A percentile compares a stretch with the other conserved stretches of the same genome.
Conservation (phyloP, 345 rosid genomes). For the Salix udensis region DNA sequence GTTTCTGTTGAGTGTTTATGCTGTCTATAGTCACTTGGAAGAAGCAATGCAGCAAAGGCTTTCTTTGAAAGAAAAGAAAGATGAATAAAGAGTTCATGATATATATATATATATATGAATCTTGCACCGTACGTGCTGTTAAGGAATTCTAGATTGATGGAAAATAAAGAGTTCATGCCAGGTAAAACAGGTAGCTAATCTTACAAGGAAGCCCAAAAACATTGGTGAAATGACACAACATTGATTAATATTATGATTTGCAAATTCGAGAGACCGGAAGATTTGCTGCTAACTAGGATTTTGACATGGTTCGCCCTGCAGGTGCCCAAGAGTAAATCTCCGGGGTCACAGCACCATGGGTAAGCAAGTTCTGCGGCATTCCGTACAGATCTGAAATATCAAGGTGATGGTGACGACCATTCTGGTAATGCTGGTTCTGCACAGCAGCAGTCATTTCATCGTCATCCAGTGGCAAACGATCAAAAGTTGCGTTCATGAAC, state of each 20-base stretch:
- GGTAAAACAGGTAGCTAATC: not conserved
- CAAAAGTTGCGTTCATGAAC: slow-evolving; percentile 84
- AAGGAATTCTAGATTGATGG: not conserved
- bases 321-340: slow-evolving; percentile 69
- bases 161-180: not conserved
- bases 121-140: not conserved
- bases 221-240: not conserved
- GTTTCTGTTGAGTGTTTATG: slow-evolving; percentile 65
- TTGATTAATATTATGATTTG: not conserved
- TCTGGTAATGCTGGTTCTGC: slow-evolving; percentile 58
- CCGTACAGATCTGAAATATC: slow-evolving; percentile 62
- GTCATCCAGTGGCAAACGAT: slow-evolving; percentile 81
- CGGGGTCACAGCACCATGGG: slow-evolving; percentile 44
- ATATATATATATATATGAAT: not conserved
- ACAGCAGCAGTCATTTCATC: slow-evolving; percentile 49
- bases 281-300: slow-evolving; percentile 24
- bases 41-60: slow-evolving; percentile 59
- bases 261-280: not conserved
- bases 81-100: too few species aligned
- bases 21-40: slow-evolving; percentile 42
- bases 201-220: not conserved
- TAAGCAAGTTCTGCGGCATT: slow-evolving; percentile 66
- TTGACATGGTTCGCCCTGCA: slow-evolving; percentile 43
- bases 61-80: too few species aligned
- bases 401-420: slow-evolving; percentile 47